phyloP scores from a whole-genome alignment of 305 asterid species.

The Fraxinus baroniana region DNA sequence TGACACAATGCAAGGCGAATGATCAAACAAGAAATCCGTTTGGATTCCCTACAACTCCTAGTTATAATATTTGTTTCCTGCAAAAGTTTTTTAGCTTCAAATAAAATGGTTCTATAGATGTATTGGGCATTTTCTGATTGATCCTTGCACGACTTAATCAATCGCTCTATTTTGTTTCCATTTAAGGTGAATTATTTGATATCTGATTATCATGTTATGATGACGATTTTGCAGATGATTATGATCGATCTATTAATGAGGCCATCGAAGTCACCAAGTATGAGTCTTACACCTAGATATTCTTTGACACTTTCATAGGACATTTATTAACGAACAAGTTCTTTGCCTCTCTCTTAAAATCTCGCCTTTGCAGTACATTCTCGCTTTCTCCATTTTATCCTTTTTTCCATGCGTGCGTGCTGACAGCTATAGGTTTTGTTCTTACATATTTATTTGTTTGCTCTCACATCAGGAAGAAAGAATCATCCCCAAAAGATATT shows the following conservation, averaged over 20 bases:
- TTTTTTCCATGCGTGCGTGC: background rate
- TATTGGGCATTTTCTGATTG: background rate
- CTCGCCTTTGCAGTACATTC: background rate
- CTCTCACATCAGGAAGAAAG: conserved; percentile 54
- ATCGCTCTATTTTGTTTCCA: background rate
- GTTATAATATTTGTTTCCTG: background rate
- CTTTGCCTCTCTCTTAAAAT: background rate
- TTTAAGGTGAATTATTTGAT: background rate
- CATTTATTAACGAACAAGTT: background rate
- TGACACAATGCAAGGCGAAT: background rate
- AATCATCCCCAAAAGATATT: conserved; percentile 51
- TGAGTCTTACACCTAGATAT: conserved; percentile 2
- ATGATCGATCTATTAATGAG: conserved; percentile 47
- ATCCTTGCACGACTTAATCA: background rate
- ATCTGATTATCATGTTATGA: conserved; percentile 6
- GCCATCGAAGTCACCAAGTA: conserved; percentile 50
- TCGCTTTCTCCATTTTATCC: background rate
- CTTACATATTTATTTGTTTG: conserved; percentile 14
- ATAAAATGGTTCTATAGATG: background rate
- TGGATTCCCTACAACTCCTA: background rate
- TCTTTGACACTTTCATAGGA: background rate
- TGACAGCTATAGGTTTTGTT: background rate
- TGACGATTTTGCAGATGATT: conserved; percentile 40
- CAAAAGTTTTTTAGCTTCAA: background rate
- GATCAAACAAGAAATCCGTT: background rate